phyloP scores from a whole-genome alignment of 2,329 filamentous ascomycete species.

The Elsinoe batatas region DNA sequence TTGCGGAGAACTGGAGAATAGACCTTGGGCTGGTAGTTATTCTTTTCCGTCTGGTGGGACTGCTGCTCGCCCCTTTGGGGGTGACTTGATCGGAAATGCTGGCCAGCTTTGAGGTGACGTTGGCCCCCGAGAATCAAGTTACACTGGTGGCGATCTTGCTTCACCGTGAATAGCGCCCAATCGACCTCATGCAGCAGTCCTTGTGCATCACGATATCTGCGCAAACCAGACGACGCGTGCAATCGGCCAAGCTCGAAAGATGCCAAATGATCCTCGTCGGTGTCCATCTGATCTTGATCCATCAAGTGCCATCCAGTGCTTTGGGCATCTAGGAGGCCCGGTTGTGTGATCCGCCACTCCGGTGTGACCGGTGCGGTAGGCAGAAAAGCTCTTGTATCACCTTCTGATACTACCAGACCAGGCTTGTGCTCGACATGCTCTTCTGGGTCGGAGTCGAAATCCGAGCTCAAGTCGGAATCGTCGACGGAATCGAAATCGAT shows the following conservation, averaged over 20 bases:
- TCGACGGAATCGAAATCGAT: neutral
- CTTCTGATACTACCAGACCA: constrained; percentile 23
- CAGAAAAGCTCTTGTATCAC: constrained; percentile 70
- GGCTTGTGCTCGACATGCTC: constrained; percentile 18
- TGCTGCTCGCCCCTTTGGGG: too few relatives aligned
- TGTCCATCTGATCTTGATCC: constrained; percentile 58
- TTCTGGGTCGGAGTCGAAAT: constrained; percentile 19
- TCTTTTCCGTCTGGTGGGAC: neutral
- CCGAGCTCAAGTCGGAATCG: constrained; percentile 12
- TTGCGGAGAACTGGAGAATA: constrained; percentile 23
- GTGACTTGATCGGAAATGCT: too few relatives aligned
- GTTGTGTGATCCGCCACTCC: constrained; percentile 63
- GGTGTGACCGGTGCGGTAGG: constrained; percentile 65
- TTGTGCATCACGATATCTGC: constrained; percentile 42
- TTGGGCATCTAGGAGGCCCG: constrained; percentile 62
- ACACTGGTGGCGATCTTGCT: constrained; percentile 57
- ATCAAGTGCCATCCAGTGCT: constrained; percentile 70
- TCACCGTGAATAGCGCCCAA: constrained; percentile 76
- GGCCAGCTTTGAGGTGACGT: neutral
- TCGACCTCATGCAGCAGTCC: constrained; percentile 79
- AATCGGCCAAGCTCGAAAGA: constrained; percentile 73
- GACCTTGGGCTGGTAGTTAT: constrained; percentile 25
- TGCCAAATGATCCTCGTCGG: constrained; percentile 70
- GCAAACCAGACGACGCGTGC: constrained; percentile 82
- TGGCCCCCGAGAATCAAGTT: constrained; percentile 57